Base-by-base conservation (phyloP, 1,284 basidiomycete species). In the Tremellales sp. region DNA sequence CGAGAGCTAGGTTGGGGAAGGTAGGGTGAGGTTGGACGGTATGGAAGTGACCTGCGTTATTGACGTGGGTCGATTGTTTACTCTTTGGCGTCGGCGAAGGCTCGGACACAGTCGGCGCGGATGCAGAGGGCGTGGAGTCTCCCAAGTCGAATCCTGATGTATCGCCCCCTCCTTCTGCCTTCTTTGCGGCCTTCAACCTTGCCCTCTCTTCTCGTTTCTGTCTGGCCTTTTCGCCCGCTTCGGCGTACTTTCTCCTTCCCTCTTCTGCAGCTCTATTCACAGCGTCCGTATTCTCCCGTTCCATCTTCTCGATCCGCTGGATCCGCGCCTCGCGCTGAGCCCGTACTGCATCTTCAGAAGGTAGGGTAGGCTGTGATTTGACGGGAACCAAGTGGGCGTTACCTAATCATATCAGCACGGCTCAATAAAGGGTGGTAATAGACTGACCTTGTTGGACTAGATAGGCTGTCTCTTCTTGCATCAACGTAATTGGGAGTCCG, bases 381-480 rank as follows among this genome's bases (percentile, higher is more conserved):
- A 96, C 86, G 61, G 91, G 83, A 19, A 96, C 77, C 11, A 97
- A 76, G 25, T 86, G 78, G 2, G 87, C 90, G 3, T 85, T 74
- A 23, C 82, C 91, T 92, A 24, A 33, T 40, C 29, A 22, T 31
- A 47, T 54, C 29, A 54, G 51, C 27, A 35, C 4, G 5, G 13
- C 6, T 36, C 15, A 40, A 23, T 2, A 21, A 27, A 23, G 21
- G 41, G 26, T 12, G 24, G 17, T 29, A 17, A 26, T 24, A 23
- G 31, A 67, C 76, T 50, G 49, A 88, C 90, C 82, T 58, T 86
- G 84, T 52, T 86, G 80, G 3, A 97, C 81, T 3, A 98, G 81
- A 23, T 91, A 78, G 2, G 88, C 87, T 2, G 87, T 89, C 70
- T 98, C 96, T 69, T 99, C 96, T 0, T 89, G 87, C 72, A 92